Evolutionary conservation across 352 stramenopile species (phyloP).

Genomic region (Globisporangium rhizosaccharum): DNA sequence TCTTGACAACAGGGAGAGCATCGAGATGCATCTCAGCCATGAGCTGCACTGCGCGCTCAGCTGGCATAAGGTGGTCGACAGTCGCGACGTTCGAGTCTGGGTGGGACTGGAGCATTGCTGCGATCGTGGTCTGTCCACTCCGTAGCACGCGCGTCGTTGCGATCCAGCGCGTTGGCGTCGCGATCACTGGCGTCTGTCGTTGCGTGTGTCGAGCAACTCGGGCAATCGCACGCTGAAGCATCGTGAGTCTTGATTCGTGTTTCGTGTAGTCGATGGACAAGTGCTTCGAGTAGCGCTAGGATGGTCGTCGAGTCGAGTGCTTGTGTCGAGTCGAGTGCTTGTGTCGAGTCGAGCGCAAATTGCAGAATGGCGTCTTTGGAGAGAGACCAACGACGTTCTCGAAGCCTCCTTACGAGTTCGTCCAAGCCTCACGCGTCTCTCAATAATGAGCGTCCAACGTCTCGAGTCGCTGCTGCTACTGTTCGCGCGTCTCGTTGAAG

Average conservation of each 20-base stretch:
- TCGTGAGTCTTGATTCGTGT: neutral
- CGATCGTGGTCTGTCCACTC: slow-evolving; percentile 13
- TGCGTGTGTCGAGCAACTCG: neutral
- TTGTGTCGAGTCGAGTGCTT: too few relatives aligned
- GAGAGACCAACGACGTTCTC: neutral
- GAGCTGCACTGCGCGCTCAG: slow-evolving; percentile 26
- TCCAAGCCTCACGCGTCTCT: too few relatives aligned
- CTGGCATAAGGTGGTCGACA: slow-evolving; percentile 28
- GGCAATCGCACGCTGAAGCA: slow-evolving; percentile 7
- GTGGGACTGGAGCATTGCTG: slow-evolving; percentile 2
- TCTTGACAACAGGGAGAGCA: slow-evolving; percentile 28
- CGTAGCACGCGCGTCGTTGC: slow-evolving; percentile 1
- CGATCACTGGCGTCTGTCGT: neutral
- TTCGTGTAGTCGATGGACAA: too few relatives aligned
- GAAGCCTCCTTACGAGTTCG: neutral
- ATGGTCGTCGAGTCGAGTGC: too few relatives aligned
- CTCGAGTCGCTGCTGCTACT: too few relatives aligned
- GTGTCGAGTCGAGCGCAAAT: neutral
- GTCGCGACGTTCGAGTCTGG: slow-evolving; percentile 11
- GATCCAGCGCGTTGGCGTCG: slow-evolving; percentile 8
- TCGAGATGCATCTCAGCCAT: slow-evolving; percentile 32
- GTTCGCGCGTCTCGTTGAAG: neutral
- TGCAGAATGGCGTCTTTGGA: neutral
- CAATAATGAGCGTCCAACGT: too few relatives aligned
- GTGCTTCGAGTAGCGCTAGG: too few relatives aligned